phyloP scores from a whole-genome alignment of 768 basidiomycete genomes.

The Russula earlei region DNA sequence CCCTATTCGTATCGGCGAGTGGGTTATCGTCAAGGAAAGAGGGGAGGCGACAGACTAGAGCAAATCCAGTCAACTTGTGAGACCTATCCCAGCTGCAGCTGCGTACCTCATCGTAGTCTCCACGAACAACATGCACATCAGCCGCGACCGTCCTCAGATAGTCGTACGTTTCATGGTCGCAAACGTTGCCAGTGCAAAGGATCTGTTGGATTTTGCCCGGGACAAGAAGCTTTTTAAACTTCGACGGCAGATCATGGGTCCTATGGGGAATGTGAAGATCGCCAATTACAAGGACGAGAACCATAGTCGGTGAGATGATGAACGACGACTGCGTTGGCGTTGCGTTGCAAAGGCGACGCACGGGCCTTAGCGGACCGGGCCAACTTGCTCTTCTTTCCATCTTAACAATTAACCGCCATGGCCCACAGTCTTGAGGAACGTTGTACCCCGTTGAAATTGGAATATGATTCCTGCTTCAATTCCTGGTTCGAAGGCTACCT shows the following conservation, averaged over 20 bases:
- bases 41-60: constrained; percentile 64
- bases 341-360: too few relatives aligned
- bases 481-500: constrained; percentile 97
- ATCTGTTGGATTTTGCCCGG: constrained; percentile 95
- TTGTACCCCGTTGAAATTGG: constrained; percentile 84
- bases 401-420: constrained; percentile 39
- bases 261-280: constrained; percentile 95
- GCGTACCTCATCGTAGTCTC: constrained; percentile 90
- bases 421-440: constrained; percentile 69
- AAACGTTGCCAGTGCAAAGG: constrained; percentile 93
- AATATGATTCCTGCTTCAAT: constrained; percentile 94
- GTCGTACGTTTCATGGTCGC: constrained; percentile 95
- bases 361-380: not conserved
- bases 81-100: not conserved
- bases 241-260: constrained; percentile 81
- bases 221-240: constrained; percentile 92
- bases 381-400: not conserved
- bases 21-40: constrained; percentile 67
- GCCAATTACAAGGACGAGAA: constrained; percentile 92
- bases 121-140: constrained; percentile 85
- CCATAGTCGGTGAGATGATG: constrained; percentile 38
- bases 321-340: not conserved
- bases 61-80: not conserved
- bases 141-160: constrained; percentile 91
- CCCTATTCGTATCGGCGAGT: constrained; percentile 84